phyloP scores from a whole-genome alignment of 2,329 filamentous ascomycete genomes.

The Talaromyces amestolkiae region DNA sequence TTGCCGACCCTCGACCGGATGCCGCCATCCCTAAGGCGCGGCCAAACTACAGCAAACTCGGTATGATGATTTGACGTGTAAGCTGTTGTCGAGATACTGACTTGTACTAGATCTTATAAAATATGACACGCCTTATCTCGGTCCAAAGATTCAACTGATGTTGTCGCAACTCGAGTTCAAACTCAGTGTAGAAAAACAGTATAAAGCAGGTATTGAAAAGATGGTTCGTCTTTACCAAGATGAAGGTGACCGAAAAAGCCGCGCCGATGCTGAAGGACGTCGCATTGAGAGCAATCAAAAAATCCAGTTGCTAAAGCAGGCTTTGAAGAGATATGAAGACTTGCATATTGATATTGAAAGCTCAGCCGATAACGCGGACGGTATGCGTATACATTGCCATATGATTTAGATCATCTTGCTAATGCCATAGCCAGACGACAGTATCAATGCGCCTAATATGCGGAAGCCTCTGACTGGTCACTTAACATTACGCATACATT shows the following conservation, averaged over 20 bases:
- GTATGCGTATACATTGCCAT: constrained; percentile 51
- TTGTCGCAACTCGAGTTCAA: constrained; percentile 98
- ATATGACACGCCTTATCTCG: constrained; percentile 93
- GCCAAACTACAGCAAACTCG: constrained; percentile 93
- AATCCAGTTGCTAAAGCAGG: constrained; percentile 91
- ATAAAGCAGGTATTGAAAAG: constrained; percentile 97
- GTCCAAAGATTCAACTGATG: constrained; percentile 98
- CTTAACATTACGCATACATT: constrained; percentile 78
- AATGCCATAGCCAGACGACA: constrained; percentile 67
- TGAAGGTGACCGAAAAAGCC: constrained; percentile 95
- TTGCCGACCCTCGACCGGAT: constrained; percentile 68
- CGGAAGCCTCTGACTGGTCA: constrained; percentile 94
- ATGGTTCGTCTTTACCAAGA: constrained; percentile 98
- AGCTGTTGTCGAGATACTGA: not conserved
- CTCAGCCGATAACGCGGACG: constrained; percentile 71
- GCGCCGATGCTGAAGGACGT: constrained; percentile 83
- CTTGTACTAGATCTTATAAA: constrained; percentile 79
- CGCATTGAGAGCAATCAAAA: constrained; percentile 96
- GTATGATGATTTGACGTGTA: constrained; percentile 51
- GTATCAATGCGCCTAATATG: constrained; percentile 90
- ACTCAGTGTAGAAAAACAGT: constrained; percentile 96
- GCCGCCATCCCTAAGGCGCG: constrained; percentile 68
- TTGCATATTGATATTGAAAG: constrained; percentile 86
- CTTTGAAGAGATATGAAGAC: constrained; percentile 94
- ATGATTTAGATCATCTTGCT: not conserved